Evolutionary conservation across 2,329 filamentous ascomycete species (phyloP).

Genomic region (Exserohilum rostratum): DNA sequence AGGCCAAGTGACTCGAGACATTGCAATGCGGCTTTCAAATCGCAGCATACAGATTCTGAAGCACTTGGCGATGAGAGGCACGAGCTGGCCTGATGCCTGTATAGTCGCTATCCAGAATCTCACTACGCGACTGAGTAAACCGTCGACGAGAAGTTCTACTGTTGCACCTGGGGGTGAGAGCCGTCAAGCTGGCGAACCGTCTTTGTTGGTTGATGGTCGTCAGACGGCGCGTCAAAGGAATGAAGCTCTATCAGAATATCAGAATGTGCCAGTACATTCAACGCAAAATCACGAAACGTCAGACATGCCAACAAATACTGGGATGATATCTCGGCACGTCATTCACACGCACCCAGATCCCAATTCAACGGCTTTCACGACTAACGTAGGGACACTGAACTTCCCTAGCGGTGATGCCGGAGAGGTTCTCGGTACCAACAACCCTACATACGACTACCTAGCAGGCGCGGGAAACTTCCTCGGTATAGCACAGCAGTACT

Average conservation of each 20-base stretch:
- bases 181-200: not conserved
- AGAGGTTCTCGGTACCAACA: conserved; percentile 4
- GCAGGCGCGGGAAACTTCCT: conserved; percentile 25
- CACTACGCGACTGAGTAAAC: conserved; percentile 15
- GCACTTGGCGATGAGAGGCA: conserved; percentile 31
- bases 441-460: conserved; percentile 14
- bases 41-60: conserved; percentile 27
- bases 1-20: conserved; percentile 24
- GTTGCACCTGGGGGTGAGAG: conserved; percentile 1
- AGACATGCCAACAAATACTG: not conserved
- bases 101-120: conserved; percentile 32
- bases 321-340: not conserved
- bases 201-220: not conserved
- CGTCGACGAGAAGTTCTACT: conserved; percentile 14
- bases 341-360: not conserved
- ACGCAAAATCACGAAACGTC: not conserved
- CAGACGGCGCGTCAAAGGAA: not conserved
- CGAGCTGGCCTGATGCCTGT: conserved; percentile 35
- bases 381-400: not conserved
- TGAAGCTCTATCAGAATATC: not conserved
- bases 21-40: conserved; percentile 23
- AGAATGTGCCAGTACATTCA: not conserved
- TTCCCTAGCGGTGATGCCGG: not conserved
- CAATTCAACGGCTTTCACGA: not conserved
- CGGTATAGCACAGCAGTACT: conserved; percentile 31